These are phyloP conservation scores for Talaromyces sp. DNA, from an alignment of 2,329 filamentous ascomycete genomes.

Conservation along the genomic window DNA sequence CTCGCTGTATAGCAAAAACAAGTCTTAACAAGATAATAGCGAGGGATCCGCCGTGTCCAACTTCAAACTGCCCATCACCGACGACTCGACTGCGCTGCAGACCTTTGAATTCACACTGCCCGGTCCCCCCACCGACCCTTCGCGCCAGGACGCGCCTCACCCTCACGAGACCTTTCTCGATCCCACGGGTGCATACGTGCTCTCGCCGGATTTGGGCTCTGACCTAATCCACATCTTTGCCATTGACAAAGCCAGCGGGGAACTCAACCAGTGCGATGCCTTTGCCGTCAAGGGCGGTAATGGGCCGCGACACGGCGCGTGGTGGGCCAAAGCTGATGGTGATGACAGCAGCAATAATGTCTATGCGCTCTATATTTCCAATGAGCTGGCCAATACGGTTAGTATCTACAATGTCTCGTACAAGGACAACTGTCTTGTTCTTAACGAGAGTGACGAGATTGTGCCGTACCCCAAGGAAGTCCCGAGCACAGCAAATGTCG, in stretches of 20 bases:
- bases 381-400: slow-evolving; percentile 54
- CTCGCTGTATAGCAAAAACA: neutral
- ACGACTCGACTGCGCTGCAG: slow-evolving; percentile 25
- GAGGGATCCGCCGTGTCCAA: slow-evolving; percentile 29
- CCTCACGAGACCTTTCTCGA: slow-evolving; percentile 64
- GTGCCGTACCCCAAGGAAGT: slow-evolving; percentile 14
- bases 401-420: slow-evolving; percentile 29
- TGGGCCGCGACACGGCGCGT: slow-evolving; percentile 64
- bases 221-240: slow-evolving; percentile 59
- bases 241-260: slow-evolving; percentile 43
- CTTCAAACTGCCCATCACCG: slow-evolving; percentile 24
- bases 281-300: slow-evolving; percentile 44
- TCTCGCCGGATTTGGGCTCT: slow-evolving; percentile 63
- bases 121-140: slow-evolving; percentile 29
- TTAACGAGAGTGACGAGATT: slow-evolving; percentile 15
- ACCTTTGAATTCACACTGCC: slow-evolving; percentile 36
- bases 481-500: slow-evolving; percentile 23
- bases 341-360: neutral
- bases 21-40: slow-evolving; percentile 17
- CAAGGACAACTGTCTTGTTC: slow-evolving; percentile 21
- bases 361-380: slow-evolving; percentile 43
- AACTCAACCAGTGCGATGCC: slow-evolving; percentile 44
- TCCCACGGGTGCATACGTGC: slow-evolving; percentile 58
- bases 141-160: slow-evolving; percentile 55
- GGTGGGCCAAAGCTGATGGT: slow-evolving; percentile 33